phyloP scores from a whole-genome alignment of 2,329 filamentous ascomycete genomes.

The Setomelanomma holmii region DNA sequence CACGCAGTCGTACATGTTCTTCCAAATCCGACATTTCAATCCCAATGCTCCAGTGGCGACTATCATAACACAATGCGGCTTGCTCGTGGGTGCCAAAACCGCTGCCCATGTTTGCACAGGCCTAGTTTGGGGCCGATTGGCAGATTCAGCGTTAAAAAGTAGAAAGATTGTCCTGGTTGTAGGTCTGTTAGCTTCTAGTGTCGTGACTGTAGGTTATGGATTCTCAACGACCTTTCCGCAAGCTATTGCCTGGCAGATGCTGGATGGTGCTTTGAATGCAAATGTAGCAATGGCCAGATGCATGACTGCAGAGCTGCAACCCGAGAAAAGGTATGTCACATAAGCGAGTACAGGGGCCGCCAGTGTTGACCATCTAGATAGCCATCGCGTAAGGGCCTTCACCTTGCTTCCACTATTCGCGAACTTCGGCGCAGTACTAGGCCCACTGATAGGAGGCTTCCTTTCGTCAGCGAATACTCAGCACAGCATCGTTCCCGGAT shows the following conservation, averaged over 20 bases:
- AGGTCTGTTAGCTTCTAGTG: conserved; percentile 62
- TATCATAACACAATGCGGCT: conserved; percentile 75
- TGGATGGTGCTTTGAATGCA: conserved; percentile 71
- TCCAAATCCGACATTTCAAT: conserved; percentile 78
- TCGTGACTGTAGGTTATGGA: conserved; percentile 63
- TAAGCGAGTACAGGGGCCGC: conserved; percentile 48
- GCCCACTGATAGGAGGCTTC: conserved; percentile 61
- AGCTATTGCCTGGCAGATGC: conserved; percentile 67
- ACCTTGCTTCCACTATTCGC: conserved; percentile 63
- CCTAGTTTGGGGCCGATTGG: conserved; percentile 76
- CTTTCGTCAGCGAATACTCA: conserved; percentile 58
- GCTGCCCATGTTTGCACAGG: conserved; percentile 80
- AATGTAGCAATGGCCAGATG: conserved; percentile 75
- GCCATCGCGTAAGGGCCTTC: conserved; percentile 61
- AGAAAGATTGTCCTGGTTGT: conserved; percentile 78
- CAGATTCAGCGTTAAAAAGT: conserved; percentile 66
- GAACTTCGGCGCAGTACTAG: conserved; percentile 62
- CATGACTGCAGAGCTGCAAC: conserved; percentile 72
- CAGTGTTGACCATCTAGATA: not conserved
- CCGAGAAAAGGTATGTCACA: conserved; percentile 69
- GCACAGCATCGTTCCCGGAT: conserved; percentile 35
- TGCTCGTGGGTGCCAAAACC: conserved; percentile 77
- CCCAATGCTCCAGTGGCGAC: conserved; percentile 59
- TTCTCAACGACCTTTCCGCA: conserved; percentile 65
- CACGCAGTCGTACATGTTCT: conserved; percentile 74